phyloP scores from a whole-genome alignment of 2,329 filamentous ascomycete species.

The Neopestalotiopsis clavispora region DNA sequence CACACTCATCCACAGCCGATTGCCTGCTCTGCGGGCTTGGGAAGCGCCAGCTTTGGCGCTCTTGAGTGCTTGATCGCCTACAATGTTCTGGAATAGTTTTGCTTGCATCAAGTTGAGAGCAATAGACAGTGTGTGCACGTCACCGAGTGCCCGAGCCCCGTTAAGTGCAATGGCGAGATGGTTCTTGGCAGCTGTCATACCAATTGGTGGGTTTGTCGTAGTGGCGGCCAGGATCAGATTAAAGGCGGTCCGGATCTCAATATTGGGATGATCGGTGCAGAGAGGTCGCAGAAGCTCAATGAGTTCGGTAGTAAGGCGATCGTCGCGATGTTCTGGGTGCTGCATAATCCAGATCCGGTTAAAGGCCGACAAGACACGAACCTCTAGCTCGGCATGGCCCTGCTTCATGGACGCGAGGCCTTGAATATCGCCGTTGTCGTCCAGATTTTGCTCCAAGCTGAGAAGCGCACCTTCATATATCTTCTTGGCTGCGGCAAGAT shows the following conservation, averaged over 20 bases:
- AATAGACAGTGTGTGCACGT: constrained; percentile 82
- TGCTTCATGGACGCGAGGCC: constrained; percentile 35
- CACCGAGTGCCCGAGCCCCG: constrained; percentile 70
- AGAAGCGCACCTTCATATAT: constrained; percentile 70
- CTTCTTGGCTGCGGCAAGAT: constrained; percentile 69
- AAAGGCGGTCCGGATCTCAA: constrained; percentile 78
- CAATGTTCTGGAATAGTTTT: constrained; percentile 80
- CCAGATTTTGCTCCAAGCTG: constrained; percentile 45
- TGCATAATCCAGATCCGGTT: constrained; percentile 78
- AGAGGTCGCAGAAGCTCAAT: constrained; percentile 70
- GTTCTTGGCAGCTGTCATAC: constrained; percentile 79
- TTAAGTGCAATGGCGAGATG: constrained; percentile 76
- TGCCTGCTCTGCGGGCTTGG: constrained; percentile 72
- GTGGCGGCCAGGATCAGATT: constrained; percentile 75
- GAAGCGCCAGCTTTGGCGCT: constrained; percentile 72
- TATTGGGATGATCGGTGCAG: constrained; percentile 72
- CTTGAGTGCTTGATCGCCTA: constrained; percentile 81
- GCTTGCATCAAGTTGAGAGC: constrained; percentile 85
- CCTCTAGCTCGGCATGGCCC: constrained; percentile 62
- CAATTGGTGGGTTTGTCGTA: constrained; percentile 62
- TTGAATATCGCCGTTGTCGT: constrained; percentile 7
- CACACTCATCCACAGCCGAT: constrained; percentile 79
- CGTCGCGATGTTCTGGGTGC: constrained; percentile 60
- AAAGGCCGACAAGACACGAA: constrained; percentile 68
- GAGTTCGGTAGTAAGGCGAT: constrained; percentile 62